Base-by-base conservation (phyloP, 257 asterid genomes). In the Lavandula angustifolia region DNA sequence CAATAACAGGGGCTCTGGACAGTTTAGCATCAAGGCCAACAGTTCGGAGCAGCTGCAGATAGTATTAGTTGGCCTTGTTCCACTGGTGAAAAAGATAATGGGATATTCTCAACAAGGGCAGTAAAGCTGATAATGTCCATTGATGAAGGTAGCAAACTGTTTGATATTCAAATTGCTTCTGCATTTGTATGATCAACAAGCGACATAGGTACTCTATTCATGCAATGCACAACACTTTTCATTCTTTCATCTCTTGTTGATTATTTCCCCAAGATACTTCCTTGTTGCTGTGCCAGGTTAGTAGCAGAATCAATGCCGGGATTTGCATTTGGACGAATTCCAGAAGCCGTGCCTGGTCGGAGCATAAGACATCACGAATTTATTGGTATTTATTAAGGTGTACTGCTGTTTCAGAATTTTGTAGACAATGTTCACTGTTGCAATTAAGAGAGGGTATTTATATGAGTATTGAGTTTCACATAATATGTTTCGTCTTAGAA, bases 41-140 rank as follows among this genome's bases (percentile, higher is more conserved):
- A 94, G 96, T 78, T 79, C 99, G 0, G 99, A 94, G 76, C 95
- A 90, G 79, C 95, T 94, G 79, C 97, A 90, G 63, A 87, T 94
- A 17, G 89, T 81, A 4, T 76, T 90, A 75, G 43, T 86, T 62
- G 85, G 87, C 67, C 67, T 86, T 40, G 71, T 94, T 80, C 99
- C 97, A 54, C 67, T 94, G 17, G 78, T 75, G 27, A 76, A 78
- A 63, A 94, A 86, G 79, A 49, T 88, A 50, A n/a, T 88, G 40
- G 82, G 80, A 57, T 76, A 77, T 77, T 82, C 79, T 79, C 92
- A 81, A 66, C 81, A 83, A 34, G 76, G 13, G 51, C 87, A 82
- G 60, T 85, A 76, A n/a, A 77, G 79, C 58, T 79, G 63, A 73
- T 62, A 66, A 70, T 64, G 50, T 71, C 27, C 65, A 60, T 49